A percentile compares a stretch with the other conserved stretches of the same genome.
phyloP scores from a whole-genome alignment of 768 basidiomycete species.

The Candolleomyces eurysporus region DNA sequence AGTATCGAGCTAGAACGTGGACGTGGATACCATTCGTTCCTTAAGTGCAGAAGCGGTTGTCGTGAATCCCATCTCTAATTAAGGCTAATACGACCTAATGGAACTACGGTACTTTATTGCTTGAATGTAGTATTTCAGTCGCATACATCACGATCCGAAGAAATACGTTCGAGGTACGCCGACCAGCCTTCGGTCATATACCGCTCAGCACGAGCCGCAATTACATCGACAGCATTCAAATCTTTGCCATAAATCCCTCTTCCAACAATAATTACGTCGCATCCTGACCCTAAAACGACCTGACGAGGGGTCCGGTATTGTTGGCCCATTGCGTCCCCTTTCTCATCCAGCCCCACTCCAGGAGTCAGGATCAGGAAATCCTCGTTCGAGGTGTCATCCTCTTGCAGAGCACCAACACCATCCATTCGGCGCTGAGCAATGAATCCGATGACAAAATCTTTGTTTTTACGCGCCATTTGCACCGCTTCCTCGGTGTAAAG shows the following conservation, averaged over 20 bases:
- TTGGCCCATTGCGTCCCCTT: constrained; percentile 88
- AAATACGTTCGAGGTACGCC: constrained; percentile 70
- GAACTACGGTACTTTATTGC: no score
- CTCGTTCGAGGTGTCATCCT: constrained; percentile 41
- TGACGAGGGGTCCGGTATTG: constrained; percentile 90
- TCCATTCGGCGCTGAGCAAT: constrained; percentile 90
- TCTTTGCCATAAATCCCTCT: constrained; percentile 85
- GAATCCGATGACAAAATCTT: constrained; percentile 93
- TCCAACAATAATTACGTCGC: constrained; percentile 97
- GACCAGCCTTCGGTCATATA: constrained; percentile 89
- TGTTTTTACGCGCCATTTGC: constrained; percentile 78
- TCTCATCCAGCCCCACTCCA: constrained; percentile 80
- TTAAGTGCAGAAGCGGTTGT: constrained; percentile 25
- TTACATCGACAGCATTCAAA: constrained; percentile 39
- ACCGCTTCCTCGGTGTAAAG: constrained; percentile 83
- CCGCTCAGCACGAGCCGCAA: constrained; percentile 70
- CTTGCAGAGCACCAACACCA: constrained; percentile 43
- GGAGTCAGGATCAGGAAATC: constrained; percentile 93
- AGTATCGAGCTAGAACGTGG: constrained; percentile 75
- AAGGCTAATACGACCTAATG: no score
- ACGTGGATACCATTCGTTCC: constrained; percentile 87
- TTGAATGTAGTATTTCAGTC: background rate
- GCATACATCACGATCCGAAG: constrained; percentile 7
- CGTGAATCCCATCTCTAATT: background rate
- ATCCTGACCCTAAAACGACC: constrained; percentile 77